Percentiles rank a stretch among this genome's conserved stretches.
Evolutionary conservation across 2,329 filamentous ascomycete species (phyloP).

Genomic region (Cladorrhinum sp.): DNA sequence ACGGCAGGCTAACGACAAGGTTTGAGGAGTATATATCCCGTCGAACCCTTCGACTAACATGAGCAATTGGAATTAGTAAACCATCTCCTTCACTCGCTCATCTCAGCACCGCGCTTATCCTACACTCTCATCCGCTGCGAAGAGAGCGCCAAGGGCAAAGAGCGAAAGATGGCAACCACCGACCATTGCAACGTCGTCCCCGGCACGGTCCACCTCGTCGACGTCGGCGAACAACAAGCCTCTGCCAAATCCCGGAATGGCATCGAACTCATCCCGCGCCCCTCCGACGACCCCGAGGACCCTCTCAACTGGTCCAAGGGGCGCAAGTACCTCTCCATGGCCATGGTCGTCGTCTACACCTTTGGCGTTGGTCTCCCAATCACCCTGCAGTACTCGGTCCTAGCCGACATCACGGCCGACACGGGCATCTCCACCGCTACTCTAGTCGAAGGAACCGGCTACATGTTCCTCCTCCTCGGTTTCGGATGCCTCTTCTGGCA

Average conservation of each 20-base stretch:
- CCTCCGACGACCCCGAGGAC: conserved; percentile 35
- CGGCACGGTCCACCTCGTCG: conserved; percentile 33
- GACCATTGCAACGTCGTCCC: conserved; percentile 18
- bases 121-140: too few species aligned
- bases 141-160: not conserved
- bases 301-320: conserved; percentile 36
- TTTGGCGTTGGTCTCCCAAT: conserved; percentile 47
- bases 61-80: not conserved
- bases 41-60: not conserved
- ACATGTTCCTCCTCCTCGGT: conserved; percentile 44
- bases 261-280: conserved; percentile 32
- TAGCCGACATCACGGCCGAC: conserved; percentile 45
- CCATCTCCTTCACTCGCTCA: not conserved
- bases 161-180: not conserved
- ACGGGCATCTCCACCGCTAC: conserved; percentile 43
- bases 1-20: too few species aligned
- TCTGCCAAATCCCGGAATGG: conserved; percentile 27
- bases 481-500: conserved; percentile 48
- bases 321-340: conserved; percentile 31
- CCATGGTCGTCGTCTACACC: conserved; percentile 39
- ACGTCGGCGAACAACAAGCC: conserved; percentile 30
- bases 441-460: conserved; percentile 48
- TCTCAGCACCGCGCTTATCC: too few species aligned
- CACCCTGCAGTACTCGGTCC: conserved; percentile 48
- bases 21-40: not conserved